These are phyloP conservation scores for Rhododendron kiyosumense DNA, from an alignment of 148 eudicot species.

Conservation along the genomic window DNA sequence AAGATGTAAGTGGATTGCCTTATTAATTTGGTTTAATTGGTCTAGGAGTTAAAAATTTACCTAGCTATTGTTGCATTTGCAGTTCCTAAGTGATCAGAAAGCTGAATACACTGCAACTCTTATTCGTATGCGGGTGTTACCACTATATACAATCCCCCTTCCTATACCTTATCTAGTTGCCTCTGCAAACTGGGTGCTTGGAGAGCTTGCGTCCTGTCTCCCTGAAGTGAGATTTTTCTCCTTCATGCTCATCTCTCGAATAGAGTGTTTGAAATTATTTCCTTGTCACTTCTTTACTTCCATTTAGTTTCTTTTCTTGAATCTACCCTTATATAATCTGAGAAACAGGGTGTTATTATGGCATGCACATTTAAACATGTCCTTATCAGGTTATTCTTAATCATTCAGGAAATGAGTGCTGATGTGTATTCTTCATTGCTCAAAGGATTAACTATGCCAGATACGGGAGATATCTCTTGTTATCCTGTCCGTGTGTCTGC, in stretches of 20 bases:
- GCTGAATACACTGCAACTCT: constrained; percentile 45
- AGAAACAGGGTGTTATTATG: background rate
- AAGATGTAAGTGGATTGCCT: constrained; percentile 51
- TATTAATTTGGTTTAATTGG: constrained; percentile 1
- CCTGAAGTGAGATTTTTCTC: constrained; percentile 52
- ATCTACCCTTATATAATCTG: background rate
- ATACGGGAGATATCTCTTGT: constrained; percentile 47
- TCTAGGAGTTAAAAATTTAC: background rate
- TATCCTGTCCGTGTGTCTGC: constrained; percentile 69
- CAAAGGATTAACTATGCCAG: constrained; percentile 53
- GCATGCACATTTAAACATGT: background rate
- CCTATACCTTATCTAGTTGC: constrained; percentile 54
- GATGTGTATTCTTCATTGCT: constrained; percentile 64
- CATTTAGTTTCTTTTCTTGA: background rate
- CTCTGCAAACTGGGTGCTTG: constrained; percentile 81
- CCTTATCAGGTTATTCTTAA: constrained; percentile 6
- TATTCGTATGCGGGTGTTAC: constrained; percentile 49
- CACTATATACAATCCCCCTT: constrained; percentile 44
- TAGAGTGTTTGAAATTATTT: background rate
- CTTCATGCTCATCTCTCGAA: background rate
- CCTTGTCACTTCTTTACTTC: background rate
- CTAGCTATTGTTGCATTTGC: constrained; percentile 15
- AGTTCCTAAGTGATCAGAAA: constrained; percentile 63
- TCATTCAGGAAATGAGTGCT: constrained; percentile 51
- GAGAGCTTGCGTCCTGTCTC: constrained; percentile 70